Conservation (phyloP, 164 flowering plant species). For the Chloranthus sessilifolius region DNA sequence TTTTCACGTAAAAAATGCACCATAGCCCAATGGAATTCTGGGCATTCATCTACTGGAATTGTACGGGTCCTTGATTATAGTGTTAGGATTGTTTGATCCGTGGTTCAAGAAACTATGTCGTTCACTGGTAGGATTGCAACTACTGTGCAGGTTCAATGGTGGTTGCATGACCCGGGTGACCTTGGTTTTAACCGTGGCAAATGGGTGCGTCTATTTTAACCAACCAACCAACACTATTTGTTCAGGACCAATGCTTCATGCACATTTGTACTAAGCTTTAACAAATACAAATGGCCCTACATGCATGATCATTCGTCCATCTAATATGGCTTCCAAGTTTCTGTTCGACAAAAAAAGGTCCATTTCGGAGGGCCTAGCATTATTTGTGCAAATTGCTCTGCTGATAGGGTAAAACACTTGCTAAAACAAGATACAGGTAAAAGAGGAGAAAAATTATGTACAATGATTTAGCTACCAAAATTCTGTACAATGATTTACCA, state of each 20-base stretch:
- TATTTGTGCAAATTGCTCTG: constrained; percentile 37
- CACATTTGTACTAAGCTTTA: constrained; percentile 10
- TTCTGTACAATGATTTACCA: constrained; percentile 27
- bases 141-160: too few relatives aligned
- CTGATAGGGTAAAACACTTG: constrained; percentile 12
- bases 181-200: too few relatives aligned
- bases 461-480: constrained; percentile 44
- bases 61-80: too few relatives aligned
- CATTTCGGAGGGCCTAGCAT: constrained; percentile 20
- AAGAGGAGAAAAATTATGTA: constrained; percentile 42
- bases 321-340: background rate
- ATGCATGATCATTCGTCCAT: constrained; percentile 1
- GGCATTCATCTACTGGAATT: too few relatives aligned
- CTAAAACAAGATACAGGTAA: constrained; percentile 5
- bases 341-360: background rate
- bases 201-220: too few relatives aligned
- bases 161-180: too few relatives aligned
- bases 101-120: too few relatives aligned
- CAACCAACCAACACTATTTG: too few relatives aligned
- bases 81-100: too few relatives aligned
- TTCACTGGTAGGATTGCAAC: too few relatives aligned
- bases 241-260: constrained; percentile 2
- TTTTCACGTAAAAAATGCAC: too few relatives aligned
- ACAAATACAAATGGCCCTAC: constrained; percentile 2
- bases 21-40: too few relatives aligned